Evolutionary conservation across 164 flowering plant species (phyloP).

Genomic region (Macadamia tetraphylla): DNA sequence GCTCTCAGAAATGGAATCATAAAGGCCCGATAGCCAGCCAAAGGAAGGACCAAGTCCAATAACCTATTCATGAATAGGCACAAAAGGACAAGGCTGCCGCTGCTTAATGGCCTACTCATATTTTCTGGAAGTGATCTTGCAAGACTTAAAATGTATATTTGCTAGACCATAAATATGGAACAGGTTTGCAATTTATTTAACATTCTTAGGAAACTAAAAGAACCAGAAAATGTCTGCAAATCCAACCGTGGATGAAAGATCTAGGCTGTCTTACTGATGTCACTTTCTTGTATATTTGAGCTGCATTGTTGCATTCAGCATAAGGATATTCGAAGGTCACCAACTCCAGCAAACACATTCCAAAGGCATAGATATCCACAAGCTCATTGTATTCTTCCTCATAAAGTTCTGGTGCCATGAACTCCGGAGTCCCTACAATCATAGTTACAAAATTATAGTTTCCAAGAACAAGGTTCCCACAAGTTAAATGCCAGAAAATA

Average conservation of each 20-base stretch:
- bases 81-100: too few relatives aligned
- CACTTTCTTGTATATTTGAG: conserved; percentile 96
- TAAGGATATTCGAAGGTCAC: conserved; percentile 97
- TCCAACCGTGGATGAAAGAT: not conserved
- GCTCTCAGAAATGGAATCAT: too few relatives aligned
- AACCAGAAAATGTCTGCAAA: not conserved
- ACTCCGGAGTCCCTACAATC: conserved; percentile 80
- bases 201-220: not conserved
- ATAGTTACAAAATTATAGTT: conserved; percentile 3
- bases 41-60: too few relatives aligned
- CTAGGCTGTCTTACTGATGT: conserved; percentile 52
- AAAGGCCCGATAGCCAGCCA: too few relatives aligned
- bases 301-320: conserved; percentile 87
- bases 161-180: too few relatives aligned
- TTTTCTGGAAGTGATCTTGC: too few relatives aligned
- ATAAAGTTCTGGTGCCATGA: conserved; percentile 99
- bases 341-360: conserved; percentile 93
- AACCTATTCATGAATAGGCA: too few relatives aligned
- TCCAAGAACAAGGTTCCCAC: conserved; percentile 1
- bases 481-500: conserved; percentile 1
- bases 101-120: too few relatives aligned
- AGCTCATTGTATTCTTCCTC: conserved; percentile 97
- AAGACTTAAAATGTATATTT: too few relatives aligned
- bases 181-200: too few relatives aligned
- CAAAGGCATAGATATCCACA: conserved; percentile 96